Evolutionary conservation across 768 basidiomycete species (phyloP).

Genomic region (Tephrocybe sp.): DNA sequence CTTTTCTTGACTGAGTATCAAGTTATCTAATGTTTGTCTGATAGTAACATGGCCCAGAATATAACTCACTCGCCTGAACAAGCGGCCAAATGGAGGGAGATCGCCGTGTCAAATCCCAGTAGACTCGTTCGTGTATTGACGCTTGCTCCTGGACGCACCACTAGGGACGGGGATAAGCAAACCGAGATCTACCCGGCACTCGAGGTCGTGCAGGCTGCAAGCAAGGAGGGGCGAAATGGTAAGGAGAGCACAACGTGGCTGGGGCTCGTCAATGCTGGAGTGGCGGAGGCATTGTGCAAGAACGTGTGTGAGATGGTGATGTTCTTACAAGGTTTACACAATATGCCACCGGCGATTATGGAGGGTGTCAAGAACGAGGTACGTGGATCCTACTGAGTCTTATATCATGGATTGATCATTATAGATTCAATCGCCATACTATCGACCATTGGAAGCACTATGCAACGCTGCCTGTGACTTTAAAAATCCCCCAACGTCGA

Average conservation of each 20-base stretch:
- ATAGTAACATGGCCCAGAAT: too few species aligned
- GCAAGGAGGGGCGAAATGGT: neutral
- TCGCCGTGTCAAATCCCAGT: constrained; percentile 3
- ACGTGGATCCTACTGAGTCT: neutral
- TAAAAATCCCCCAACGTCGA: neutral
- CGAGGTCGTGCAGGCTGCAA: constrained; percentile 1
- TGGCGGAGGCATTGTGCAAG: constrained; percentile 6
- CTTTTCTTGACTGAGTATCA: too few species aligned
- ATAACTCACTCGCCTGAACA: constrained; percentile 12
- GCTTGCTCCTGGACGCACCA: constrained; percentile 1
- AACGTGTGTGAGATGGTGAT: constrained; percentile 10
- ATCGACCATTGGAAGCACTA: constrained; percentile 5
- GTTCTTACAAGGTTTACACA: neutral
- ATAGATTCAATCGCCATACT: constrained; percentile 14
- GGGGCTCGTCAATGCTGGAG: constrained; percentile 3
- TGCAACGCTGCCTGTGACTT: constrained; percentile 4
- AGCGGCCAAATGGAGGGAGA: constrained; percentile 1
- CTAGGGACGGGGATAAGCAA: constrained; percentile 8
- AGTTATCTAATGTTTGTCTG: too few species aligned
- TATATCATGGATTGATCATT: neutral
- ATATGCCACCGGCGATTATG: constrained; percentile 7
- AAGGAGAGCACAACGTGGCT: neutral
- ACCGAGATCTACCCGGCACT: constrained; percentile 6
- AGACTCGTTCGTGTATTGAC: constrained; percentile 2
- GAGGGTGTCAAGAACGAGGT: constrained; percentile 11